Percentiles rank a stretch among this genome's conserved stretches.
These are phyloP conservation scores for Fonsecaea nubica DNA, from an alignment of 2,329 filamentous ascomycete species.

Conservation along the genomic window DNA sequence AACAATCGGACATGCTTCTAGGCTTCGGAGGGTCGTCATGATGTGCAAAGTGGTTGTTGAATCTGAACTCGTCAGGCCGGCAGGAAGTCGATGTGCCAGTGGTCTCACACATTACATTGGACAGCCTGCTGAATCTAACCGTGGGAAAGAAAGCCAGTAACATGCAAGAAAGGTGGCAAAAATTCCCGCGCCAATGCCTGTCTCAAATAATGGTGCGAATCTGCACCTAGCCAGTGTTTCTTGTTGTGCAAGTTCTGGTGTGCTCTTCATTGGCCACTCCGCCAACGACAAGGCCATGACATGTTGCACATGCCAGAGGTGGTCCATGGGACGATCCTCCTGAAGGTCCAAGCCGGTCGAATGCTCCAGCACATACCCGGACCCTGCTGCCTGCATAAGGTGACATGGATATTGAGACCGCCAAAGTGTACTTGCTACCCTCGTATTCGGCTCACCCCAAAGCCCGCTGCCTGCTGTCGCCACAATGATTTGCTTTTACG, in stretches of 20 bases:
- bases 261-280: conserved; percentile 1
- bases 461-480: neutral
- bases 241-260: neutral
- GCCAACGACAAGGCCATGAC: conserved; percentile 14
- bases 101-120: conserved; percentile 24
- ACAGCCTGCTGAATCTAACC: conserved; percentile 13
- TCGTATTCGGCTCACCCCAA: neutral
- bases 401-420: conserved; percentile 7
- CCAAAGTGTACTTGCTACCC: neutral
- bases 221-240: neutral
- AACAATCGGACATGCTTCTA: conserved; percentile 21
- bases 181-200: conserved; percentile 18
- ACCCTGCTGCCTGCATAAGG: conserved; percentile 17
- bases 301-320: conserved; percentile 24
- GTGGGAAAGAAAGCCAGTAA: conserved; percentile 20
- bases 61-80: neutral
- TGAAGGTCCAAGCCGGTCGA: conserved; percentile 25
- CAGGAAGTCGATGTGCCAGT: conserved; percentile 2
- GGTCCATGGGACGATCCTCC: conserved; percentile 16
- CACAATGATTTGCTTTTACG: neutral
- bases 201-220: conserved; percentile 20
- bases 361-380: neutral
- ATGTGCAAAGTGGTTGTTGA: neutral
- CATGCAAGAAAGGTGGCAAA: conserved; percentile 1
- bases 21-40: conserved; percentile 4